Conservation (phyloP, 176 grass and related monocot species). For the Oryza meyeriana region DNA sequence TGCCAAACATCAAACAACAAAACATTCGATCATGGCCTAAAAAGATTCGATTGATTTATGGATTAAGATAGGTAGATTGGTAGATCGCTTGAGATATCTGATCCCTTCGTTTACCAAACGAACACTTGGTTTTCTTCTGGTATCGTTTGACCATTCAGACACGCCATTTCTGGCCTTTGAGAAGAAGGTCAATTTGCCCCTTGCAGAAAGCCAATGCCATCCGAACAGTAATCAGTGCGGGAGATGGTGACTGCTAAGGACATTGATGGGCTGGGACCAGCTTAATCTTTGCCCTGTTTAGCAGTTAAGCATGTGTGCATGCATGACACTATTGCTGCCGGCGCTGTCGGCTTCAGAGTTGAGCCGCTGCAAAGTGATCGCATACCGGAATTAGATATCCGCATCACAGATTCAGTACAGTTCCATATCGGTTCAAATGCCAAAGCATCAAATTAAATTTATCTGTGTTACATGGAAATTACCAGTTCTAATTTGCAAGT, state of each 20-base stretch:
- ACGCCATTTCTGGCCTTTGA: neutral
- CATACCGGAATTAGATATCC: neutral
- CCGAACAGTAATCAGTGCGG: neutral
- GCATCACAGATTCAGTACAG: neutral
- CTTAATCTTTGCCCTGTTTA: neutral
- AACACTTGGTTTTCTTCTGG: neutral
- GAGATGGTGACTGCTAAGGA: neutral
- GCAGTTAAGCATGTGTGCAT: neutral
- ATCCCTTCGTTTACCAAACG: constrained; percentile 2
- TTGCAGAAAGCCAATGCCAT: neutral
- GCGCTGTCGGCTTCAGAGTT: neutral
- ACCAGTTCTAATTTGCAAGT: too few species aligned
- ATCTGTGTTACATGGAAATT: neutral
- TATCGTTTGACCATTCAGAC: neutral
- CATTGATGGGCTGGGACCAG: neutral
- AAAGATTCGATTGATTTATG: neutral
- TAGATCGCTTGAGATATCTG: neutral
- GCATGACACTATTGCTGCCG: neutral
- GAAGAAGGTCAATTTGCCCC: neutral
- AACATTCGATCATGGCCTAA: neutral
- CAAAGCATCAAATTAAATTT: neutral
- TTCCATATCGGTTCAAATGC: neutral
- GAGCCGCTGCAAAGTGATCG: neutral
- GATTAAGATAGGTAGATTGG: neutral
- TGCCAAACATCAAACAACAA: too few species aligned